Base-by-base conservation (phyloP, 805 yeast genomes). In the Metschnikowia drakensbergensis region DNA sequence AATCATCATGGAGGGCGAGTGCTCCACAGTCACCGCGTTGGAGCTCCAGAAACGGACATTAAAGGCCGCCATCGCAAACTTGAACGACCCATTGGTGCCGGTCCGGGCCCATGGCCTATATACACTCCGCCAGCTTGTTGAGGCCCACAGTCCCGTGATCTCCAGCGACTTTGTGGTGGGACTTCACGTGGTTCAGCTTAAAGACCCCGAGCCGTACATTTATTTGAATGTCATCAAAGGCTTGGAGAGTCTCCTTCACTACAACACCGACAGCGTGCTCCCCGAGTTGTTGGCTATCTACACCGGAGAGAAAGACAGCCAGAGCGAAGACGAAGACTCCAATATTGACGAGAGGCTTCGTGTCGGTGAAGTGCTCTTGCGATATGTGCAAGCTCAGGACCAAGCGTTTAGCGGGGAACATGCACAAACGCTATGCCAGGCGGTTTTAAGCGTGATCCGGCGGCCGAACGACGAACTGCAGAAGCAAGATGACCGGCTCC, bases 191-290 rank as follows among this genome's bases (percentile, higher is more conserved):
- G 67, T 74, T 1, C 88, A 85, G 54, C 65, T 94, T 37, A 76
- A 77, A 41, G 95, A 89, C 55, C 74, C 81, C 0, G 99, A 92
- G 50, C 96, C 99, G 0, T 92, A 83, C 63, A 80, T 94, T 11
- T 94, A 88, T 61, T 63, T 94, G 47, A 92, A 88, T 59, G 86
- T 85, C 0, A 87, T 94, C 52, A 88, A 86, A 58, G 91, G 94
- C 0, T 65, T 94, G 26, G 84, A 82, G 38, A 72, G 77, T 11
- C 63, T 90, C 35, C 63, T 86, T n/a, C 79, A 69, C 33, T 60
- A 62, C 48, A 75, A 76, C 46, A 69, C 71, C 25, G 46, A 54
- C 0, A 60, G 59, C 5, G 74, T 78, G 0, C 44, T 78, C 2
- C 62, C 67, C 1, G 59, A 66, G 2, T 61, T 82, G 22, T 53